Base-by-base conservation (phyloP, 257 asterid genomes). In the Coffea eugenioides region DNA sequence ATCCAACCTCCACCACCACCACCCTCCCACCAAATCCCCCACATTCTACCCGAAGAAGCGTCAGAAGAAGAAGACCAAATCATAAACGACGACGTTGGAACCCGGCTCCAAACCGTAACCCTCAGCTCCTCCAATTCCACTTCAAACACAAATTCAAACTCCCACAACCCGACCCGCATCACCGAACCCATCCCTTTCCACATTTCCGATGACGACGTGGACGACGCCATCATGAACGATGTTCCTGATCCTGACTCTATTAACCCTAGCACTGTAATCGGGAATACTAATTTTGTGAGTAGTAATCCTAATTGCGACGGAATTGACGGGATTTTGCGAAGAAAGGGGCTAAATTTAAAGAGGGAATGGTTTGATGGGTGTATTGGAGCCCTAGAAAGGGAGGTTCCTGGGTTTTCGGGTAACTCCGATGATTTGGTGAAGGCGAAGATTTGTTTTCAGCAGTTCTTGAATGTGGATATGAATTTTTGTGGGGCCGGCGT, bases 361-460 rank as follows among this genome's bases (percentile, higher is more conserved):
- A 84, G 80, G 64, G 96, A 90, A 51, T 95, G 99, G 99, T 48
- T 96, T 83, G 90, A 91, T 31, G 88, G 97, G 25, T 92, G 97
- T 59, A 80, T 96, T 36, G 69, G 57, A 34, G 93, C 91, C 72
- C 90, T 95, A 13, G 87, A 81, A 69, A 79, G 87, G 7, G 83
- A 87, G 10, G 83, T 86, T 39, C 80, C 66, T 16, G 94, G 93
- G 67, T 91, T 91, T 88, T 82, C 77, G 46, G 80, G 88, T 18
- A 39, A 4, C 43, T 77, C 90, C 83, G 93, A 91, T 75, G 84
- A 84, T 89, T 54, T 86, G 27, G 82, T 86, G 15, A 92, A 91
- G 88, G 96, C 97, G 36, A 92, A 91, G 87, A 92, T 90, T 56
- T 93, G 98, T 84, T 94, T 94, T 20, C 85, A 85, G 83, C 97